Evolutionary conservation across 2,329 filamentous ascomycete species (phyloP), one percentile per base, ranked within the genome.

Genomic region (Colletotrichum australisinense): DNA sequence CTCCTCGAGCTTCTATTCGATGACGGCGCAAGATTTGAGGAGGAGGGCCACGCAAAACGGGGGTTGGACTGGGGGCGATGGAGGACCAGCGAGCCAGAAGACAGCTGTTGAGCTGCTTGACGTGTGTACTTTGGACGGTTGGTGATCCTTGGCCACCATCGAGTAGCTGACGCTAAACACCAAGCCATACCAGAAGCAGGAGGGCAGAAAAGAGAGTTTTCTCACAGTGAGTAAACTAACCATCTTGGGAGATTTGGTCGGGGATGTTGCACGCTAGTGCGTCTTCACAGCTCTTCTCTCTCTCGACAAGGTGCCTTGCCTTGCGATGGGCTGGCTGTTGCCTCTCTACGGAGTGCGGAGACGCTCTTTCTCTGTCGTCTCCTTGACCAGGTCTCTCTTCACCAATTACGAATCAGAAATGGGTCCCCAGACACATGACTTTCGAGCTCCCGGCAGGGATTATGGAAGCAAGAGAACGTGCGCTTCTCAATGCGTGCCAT

Each of bases 401-500:
- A 26, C 69, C 64, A 72, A 69, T 60, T 42, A 53, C 66, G 30
- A 64, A n/a, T 12, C 46, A 26, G 53, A 5, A 35, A 69, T 52
- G 42, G 53, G 55, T 53, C 42, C 30, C 59, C 53, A 53, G 59
- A 26, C 66, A 73, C 66, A 64, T 73, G 70, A 70, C 55, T 60
- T 59, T 38, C 38, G 19, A 56, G 19, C 53, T 60, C 53, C 4
- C 63, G 14, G 26, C 70, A 69, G 65, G 69, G 59, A 64, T 73
- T 35, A 42, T 73, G 66, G 70, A 73, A 64, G 70, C 69, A 69
- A 22, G 55, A 63, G 55, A 73, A 69, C 66, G 24, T 64, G 60
- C 53, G 46, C 56, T 49, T 49, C 38, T 71, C 26, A 26, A 57
- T 62, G 63, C 63, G 55, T 63, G 59, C 69, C 69, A 64, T 63